Base-by-base conservation (phyloP, 768 basidiomycete species). In the Kwoniella dendrophila region DNA sequence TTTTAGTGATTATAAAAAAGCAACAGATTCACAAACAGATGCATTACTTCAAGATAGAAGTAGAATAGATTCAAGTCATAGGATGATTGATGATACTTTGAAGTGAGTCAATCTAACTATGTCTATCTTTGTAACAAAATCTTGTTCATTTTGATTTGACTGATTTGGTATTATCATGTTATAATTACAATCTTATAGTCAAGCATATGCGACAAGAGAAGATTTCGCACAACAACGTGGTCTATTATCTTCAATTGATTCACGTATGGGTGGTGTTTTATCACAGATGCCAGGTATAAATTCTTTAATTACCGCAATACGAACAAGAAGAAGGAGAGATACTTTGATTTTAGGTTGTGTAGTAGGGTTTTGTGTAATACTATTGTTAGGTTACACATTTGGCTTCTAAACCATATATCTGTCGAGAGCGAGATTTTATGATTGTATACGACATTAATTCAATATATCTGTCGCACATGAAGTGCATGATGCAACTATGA, bases 131-230 rank as follows among this genome's bases (percentile, higher is more conserved):
- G 44, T 7, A 8, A 36, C 44, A n/a, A 47, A 26, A n/a, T 7
- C 20, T 26, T 8, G 44, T 8, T 7, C n/a, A 20, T 47, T 47
- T 47, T 20, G n/a, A n/a, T 8, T 47, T 7, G 10, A 36, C n/a
- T n/a, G n/a, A n/a, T n/a, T n/a, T n/a, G n/a, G n/a, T n/a, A n/a
- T n/a, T n/a, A n/a, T n/a, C n/a, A n/a, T n/a, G n/a, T n/a, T n/a
- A n/a, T n/a, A n/a, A n/a, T n/a, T n/a, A n/a, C n/a, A n/a, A n/a
- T n/a, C n/a, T n/a, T n/a, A n/a, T n/a, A 97, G 93, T 44, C 96
- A 98, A 86, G 96, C 95, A 29, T 94, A 97, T 74, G 96, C 92
- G 74, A 97, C 95, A 2, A 87, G 96, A 30, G 86, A 90, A 22
- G 95, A 97, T 79, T 97, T 99, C 80, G 81, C 85, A 27, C 85